A percentile compares a stretch with the other conserved stretches of the same genome.
phyloP scores from a whole-genome alignment of 2,329 filamentous ascomycete species.

The Stemphylium vesicarium region DNA sequence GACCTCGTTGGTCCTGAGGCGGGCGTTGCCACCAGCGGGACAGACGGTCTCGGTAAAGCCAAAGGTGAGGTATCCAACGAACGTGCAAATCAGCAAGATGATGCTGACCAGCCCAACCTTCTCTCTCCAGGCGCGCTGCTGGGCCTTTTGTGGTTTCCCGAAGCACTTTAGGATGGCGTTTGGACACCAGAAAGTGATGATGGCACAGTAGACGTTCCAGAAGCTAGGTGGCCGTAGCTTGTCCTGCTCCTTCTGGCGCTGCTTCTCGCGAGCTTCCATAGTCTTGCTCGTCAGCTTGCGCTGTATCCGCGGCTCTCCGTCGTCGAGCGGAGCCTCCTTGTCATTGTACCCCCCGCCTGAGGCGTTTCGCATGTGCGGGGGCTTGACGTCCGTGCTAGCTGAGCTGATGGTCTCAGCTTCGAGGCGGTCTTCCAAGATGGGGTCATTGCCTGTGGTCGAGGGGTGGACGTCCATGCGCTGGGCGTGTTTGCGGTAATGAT shows the following conservation, averaged over 20 bases:
- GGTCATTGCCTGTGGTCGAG: conserved; percentile 91
- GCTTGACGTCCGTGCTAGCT: conserved; percentile 66
- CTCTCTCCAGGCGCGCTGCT: conserved; percentile 93
- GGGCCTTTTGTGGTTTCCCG: conserved; percentile 82
- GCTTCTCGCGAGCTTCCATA: conserved; percentile 65
- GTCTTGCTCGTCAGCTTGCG: conserved; percentile 69
- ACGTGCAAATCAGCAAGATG: conserved; percentile 83
- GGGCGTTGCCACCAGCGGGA: conserved; percentile 67
- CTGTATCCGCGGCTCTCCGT: conserved; percentile 45
- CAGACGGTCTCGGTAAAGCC: conserved; percentile 93
- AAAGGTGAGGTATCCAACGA: conserved; percentile 95
- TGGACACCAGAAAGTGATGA: conserved; percentile 94
- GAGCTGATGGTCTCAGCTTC: conserved; percentile 64
- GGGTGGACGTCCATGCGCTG: conserved; percentile 90
- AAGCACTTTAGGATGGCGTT: conserved; percentile 84
- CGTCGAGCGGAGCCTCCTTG: conserved; percentile 46
- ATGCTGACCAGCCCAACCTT: conserved; percentile 97
- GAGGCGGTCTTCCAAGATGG: conserved; percentile 74
- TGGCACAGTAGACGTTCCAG: conserved; percentile 94
- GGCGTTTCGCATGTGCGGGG: conserved; percentile 45
- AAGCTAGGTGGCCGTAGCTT: conserved; percentile 79
- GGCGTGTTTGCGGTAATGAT: conserved; percentile 93
- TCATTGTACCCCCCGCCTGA: conserved; percentile 50
- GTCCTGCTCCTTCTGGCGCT: conserved; percentile 65
- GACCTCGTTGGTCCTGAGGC: conserved; percentile 84